phyloP scores from a whole-genome alignment of 768 basidiomycete genomes.

The Naganishia antarctica region DNA sequence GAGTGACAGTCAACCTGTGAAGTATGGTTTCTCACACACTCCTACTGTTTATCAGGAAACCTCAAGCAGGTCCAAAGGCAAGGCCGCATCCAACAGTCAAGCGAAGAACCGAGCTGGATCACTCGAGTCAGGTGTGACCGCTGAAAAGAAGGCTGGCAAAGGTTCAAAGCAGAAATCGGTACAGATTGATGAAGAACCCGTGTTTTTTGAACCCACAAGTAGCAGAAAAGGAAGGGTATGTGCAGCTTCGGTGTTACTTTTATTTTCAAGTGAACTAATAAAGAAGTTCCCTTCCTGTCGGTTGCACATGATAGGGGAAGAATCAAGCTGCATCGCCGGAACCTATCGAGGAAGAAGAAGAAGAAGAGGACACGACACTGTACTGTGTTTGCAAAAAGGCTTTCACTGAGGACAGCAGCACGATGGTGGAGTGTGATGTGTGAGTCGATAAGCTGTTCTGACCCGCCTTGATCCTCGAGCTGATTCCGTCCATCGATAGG shows the following conservation, averaged over 20 bases:
- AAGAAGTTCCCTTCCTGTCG: not conserved
- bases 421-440: constrained; percentile 43
- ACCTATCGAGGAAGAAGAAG: constrained; percentile 13
- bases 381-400: constrained; percentile 42
- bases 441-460: no score
- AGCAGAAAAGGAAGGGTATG: constrained; percentile 15
- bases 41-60: not conserved
- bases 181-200: constrained; percentile 11
- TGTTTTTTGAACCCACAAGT: constrained; percentile 9
- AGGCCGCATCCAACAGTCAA: not conserved
- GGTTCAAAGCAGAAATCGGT: constrained; percentile 7
- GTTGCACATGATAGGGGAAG: not conserved
- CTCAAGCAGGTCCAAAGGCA: constrained; percentile 5
- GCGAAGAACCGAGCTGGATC: constrained; percentile 6
- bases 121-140: not conserved
- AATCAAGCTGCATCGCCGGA: constrained; percentile 5
- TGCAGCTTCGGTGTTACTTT: no score
- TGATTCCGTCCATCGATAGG: no score
- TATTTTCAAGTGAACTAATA: no score
- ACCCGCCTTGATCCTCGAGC: no score
- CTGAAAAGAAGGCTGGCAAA: constrained; percentile 4
- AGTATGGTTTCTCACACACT: not conserved
- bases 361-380: constrained; percentile 27
- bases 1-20: not conserved
- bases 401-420: constrained; percentile 39